Evolutionary conservation across 345 rosid genomes (phyloP), one percentile per base, ranked within the genome.

Genomic region (Corchorus capsularis): DNA sequence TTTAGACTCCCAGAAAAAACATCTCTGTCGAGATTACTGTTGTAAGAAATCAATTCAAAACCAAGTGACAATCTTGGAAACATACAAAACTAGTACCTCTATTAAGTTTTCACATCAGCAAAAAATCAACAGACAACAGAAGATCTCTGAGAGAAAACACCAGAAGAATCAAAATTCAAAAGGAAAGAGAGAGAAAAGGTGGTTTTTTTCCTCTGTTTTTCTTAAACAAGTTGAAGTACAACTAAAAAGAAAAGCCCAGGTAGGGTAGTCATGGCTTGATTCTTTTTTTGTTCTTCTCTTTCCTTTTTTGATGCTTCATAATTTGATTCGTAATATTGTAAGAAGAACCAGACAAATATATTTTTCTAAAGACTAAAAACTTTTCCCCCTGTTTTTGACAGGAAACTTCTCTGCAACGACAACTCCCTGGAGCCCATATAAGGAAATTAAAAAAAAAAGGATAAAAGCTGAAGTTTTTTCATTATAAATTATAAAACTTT

Each of bases 41-140:
- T 54, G 49, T n/a, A 71, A 55, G 8, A 12, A 71, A 73, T 47
- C 63, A 52, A 39, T 50, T 35, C 43, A 17, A 37, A 50, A 75
- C 7, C 43, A 34, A 65, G 20, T 35, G 34, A 68, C 54, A 27
- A 14, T 22, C 39, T 22, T 10, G 15, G 22, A 0, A 9, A 32
- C 45, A 9, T 47, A 43, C 37, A 66, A 75, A 34, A 8, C 6
- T 7, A 27, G 45, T 9, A 27, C 56, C 73, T 69, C 16, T 14
- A 54, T 14, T 64, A 64, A 41, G 5, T 35, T 34, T 16, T 60
- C 35, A 19, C 49, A 37, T 68, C 19, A 56, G 27, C 55, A 4
- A 27, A 70, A 19, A 3, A 39, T 1, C 43, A 39, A 39, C 19
- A 1, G 50, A 32, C 3, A 34, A 59, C 4, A 13, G 6, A 49